Conservation (phyloP, 2,329 filamentous ascomycete genomes). For the Colletotrichum gigasporum region DNA sequence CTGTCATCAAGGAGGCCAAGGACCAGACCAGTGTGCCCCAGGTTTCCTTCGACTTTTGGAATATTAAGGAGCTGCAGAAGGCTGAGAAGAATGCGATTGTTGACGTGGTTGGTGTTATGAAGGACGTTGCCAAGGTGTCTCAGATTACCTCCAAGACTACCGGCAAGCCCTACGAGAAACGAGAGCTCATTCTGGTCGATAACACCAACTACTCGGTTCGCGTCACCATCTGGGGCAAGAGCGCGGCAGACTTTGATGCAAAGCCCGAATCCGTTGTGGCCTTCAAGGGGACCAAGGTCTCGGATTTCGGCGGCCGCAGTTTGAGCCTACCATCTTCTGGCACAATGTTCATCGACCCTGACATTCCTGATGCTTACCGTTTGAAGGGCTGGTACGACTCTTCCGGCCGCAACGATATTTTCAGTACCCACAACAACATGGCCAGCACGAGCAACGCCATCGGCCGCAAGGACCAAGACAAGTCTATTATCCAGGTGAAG, state of each 20-base stretch:
- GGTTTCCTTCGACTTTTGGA: conserved; percentile 92
- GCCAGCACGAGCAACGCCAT: conserved; percentile 64
- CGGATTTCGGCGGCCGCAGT: conserved; percentile 91
- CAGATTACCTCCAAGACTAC: conserved; percentile 87
- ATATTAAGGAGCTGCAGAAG: conserved; percentile 80
- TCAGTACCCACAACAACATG: conserved; percentile 69
- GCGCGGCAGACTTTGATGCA: conserved; percentile 79
- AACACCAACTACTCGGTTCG: conserved; percentile 89
- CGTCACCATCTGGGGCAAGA: conserved; percentile 93
- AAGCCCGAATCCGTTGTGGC: conserved; percentile 86
- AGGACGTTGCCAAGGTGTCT: conserved; percentile 81
- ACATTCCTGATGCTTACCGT: conserved; percentile 91
- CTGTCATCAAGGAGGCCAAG: conserved; percentile 88
- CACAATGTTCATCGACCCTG: conserved; percentile 87
- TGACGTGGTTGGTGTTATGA: conserved; percentile 89
- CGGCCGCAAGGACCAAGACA: conserved; percentile 74
- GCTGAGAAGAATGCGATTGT: conserved; percentile 94
- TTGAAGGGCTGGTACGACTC: conserved; percentile 98
- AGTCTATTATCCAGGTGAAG: conserved; percentile 82
- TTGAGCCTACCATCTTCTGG: conserved; percentile 91
- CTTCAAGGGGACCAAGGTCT: conserved; percentile 96
- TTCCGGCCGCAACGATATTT: conserved; percentile 79
- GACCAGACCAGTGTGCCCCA: conserved; percentile 91
- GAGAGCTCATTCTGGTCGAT: conserved; percentile 91
- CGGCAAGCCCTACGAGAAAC: conserved; percentile 89